Evolutionary conservation across 2,329 filamentous ascomycete genomes (phyloP).

Genomic region (Fusarium miscanthi): DNA sequence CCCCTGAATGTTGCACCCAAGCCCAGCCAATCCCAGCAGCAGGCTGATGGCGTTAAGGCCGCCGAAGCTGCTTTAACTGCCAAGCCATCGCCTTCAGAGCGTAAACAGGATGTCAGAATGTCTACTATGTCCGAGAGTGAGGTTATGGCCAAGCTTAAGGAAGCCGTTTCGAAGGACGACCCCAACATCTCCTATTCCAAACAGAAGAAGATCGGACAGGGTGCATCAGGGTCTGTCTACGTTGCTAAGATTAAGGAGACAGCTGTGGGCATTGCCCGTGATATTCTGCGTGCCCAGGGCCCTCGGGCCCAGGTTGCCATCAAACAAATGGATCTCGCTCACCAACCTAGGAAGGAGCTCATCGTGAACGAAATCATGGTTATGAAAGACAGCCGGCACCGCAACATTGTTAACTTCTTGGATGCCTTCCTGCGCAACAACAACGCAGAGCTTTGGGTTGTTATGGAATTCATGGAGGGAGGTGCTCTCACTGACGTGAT

Average conservation of each 20-base stretch:
- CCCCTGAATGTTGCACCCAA: slow-evolving; percentile 82
- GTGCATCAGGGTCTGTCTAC: slow-evolving; percentile 97
- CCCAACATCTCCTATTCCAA: slow-evolving; percentile 97
- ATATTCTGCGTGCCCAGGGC: slow-evolving; percentile 82
- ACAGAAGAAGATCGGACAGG: slow-evolving; percentile 99
- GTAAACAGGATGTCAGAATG: slow-evolving; percentile 95
- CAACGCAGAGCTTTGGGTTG: slow-evolving; percentile 96
- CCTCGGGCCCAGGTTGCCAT: slow-evolving; percentile 92
- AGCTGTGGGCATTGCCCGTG: slow-evolving; percentile 84
- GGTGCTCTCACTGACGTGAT: slow-evolving; percentile 98
- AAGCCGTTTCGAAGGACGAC: slow-evolving; percentile 95
- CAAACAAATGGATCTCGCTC: slow-evolving; percentile 99
- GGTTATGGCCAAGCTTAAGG: slow-evolving; percentile 94
- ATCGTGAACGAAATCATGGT: slow-evolving; percentile 99
- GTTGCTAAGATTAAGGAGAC: slow-evolving; percentile 94
- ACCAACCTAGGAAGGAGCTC: slow-evolving; percentile 95
- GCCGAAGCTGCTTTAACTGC: slow-evolving; percentile 90
- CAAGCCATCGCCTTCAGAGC: slow-evolving; percentile 77
- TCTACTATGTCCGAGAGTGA: slow-evolving; percentile 97
- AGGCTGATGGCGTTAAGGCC: slow-evolving; percentile 80
- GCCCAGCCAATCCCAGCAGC: slow-evolving; percentile 60
- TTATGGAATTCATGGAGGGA: slow-evolving; percentile 99
- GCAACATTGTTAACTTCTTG: slow-evolving; percentile 98
- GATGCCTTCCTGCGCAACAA: slow-evolving; percentile 97
- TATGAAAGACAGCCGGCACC: slow-evolving; percentile 98